phyloP scores from a whole-genome alignment of 164 flowering plant species.

The Stephania cephalantha region DNA sequence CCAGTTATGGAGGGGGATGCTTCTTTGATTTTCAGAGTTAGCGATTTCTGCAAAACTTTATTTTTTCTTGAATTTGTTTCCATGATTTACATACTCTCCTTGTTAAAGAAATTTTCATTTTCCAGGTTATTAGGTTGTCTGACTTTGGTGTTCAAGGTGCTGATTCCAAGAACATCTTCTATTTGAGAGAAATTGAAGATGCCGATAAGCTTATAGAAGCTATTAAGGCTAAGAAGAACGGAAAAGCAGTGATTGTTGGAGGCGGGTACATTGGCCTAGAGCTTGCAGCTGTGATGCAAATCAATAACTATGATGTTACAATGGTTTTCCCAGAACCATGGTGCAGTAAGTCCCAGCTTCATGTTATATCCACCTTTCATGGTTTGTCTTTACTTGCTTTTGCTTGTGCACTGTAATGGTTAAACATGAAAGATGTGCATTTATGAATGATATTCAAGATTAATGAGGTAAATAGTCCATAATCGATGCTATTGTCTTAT shows the following conservation, averaged over 20 bases:
- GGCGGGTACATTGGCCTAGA: constrained; percentile 99
- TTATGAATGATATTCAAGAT: neutral
- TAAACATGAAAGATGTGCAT: neutral
- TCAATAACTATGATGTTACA: constrained; percentile 73
- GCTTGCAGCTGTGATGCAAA: constrained; percentile 69
- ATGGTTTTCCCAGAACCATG: constrained; percentile 99
- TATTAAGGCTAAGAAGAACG: constrained; percentile 69
- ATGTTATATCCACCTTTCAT: constrained; percentile 2
- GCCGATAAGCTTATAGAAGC: constrained; percentile 81
- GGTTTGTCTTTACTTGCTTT: neutral
- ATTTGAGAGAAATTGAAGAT: constrained; percentile 92
- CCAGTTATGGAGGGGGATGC: neutral
- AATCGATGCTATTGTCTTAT: neutral
- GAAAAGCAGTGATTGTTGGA: constrained; percentile 90
- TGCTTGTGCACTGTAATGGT: neutral
- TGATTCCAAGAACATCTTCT: constrained; percentile 81
- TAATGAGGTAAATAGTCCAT: neutral
- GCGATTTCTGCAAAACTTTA: neutral
- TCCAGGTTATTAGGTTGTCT: constrained; percentile 74
- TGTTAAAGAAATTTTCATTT: neutral
- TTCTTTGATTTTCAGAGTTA: neutral
- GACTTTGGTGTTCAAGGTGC: constrained; percentile 95
- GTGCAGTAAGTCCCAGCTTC: constrained; percentile 80
- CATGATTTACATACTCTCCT: neutral
- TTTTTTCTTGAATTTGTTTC: neutral